phyloP scores from a whole-genome alignment of 129 eudicot species.

The Glebionis coronaria region DNA sequence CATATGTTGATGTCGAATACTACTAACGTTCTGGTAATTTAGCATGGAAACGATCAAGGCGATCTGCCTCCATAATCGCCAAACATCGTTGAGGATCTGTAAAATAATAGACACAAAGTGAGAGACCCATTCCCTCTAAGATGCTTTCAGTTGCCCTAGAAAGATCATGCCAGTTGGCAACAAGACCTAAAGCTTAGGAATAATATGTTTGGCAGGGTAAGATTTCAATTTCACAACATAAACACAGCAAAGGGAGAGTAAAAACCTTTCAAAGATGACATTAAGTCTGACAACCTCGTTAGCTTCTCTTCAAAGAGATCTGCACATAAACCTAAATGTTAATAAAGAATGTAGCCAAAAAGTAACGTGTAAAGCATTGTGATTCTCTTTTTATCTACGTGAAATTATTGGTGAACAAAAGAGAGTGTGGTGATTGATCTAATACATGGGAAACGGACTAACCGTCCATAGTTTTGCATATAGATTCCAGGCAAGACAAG shows the following conservation, averaged over 20 bases:
- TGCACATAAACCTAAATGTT: not conserved
- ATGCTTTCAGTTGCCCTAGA: no score
- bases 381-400: not conserved
- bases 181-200: no score
- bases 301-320: not conserved
- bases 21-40: not conserved
- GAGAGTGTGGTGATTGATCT: not conserved
- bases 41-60: not conserved
- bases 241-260: not conserved
- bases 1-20: no score
- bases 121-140: not conserved
- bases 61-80: no score
- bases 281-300: not conserved
- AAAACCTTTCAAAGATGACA: not conserved
- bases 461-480: not conserved
- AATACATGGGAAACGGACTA: not conserved
- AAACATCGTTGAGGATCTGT: no score
- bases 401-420: not conserved
- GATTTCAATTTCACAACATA: no score
- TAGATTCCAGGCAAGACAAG: conserved; percentile 1
- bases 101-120: not conserved
- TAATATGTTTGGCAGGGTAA: not conserved
- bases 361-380: not conserved
- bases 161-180: no score
- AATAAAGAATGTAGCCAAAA: not conserved